Base-by-base conservation (phyloP, 192 early-diverging fungal species). In the Coemansia sp. region DNA sequence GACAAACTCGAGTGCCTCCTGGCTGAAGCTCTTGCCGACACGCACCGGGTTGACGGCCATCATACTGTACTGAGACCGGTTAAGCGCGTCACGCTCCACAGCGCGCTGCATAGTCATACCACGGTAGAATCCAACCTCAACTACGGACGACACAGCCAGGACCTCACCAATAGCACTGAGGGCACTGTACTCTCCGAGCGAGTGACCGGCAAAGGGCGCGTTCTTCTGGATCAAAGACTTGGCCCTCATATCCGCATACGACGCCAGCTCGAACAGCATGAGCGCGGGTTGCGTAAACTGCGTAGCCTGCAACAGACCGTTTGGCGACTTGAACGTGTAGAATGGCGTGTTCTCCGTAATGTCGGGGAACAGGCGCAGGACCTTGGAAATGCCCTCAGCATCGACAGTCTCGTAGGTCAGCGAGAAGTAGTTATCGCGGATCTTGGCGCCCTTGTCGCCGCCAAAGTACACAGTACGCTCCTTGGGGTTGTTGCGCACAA, bases 61-160 rank as follows among this genome's bases (percentile, higher is more conserved):
- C 96, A 97, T 97, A 84, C 92, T 94, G 85, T 95, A 97, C 84
- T 96, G 89, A 72, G 96, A 97, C 42, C 94, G 91, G 66, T 93
- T 93, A 17, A 85, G 69, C 26, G 79, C 72, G 69, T 96, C 96
- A 66, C 96, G 92, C 65, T 88, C 88, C 32, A 97, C 96, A 62
- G 96, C 94, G 52, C 90, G 87, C 87, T 97, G 96, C 96, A 97
- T 97, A 37, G 96, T 97, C 92, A 96, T 95, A 76, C 96, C 96
- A 79, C 96, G 91, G 88, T 97, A 97, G 86, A 97, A 97, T 14
- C 93, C 92, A 53, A 97, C 92, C 69, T 97, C 96, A 50, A 95
- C 92, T 4, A 97, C 74, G 28, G 90, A 77, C 71, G 94, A 90
- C 66, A 97, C 88, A 16, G 91, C 88, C 35, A 98, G 76, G 0